A percentile compares a stretch with the other conserved stretches of the same genome.
These are phyloP conservation scores for Gastrolobium villosum DNA, from an alignment of 306 rosid genomes.

Conservation along the genomic window DNA sequence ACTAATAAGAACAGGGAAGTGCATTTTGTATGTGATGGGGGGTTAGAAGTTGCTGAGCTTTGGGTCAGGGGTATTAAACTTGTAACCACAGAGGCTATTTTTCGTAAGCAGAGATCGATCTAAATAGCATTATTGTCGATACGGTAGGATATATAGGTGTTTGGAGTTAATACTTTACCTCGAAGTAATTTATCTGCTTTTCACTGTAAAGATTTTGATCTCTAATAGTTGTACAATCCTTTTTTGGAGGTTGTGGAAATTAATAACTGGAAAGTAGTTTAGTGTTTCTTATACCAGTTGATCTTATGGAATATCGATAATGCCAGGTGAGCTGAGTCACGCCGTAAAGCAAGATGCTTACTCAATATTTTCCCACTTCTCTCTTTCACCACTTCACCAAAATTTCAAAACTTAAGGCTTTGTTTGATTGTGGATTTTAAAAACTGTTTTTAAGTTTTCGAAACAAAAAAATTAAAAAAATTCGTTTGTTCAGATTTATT, in stretches of 20 bases:
- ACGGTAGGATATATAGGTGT: constrained; percentile 57
- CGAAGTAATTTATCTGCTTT: constrained; percentile 61
- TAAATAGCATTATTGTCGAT: constrained; percentile 38
- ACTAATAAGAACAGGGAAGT: constrained; percentile 77
- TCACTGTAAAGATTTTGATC: constrained; percentile 59
- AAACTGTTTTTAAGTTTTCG: no score
- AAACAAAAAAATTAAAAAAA: no score
- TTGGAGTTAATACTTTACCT: constrained; percentile 69
- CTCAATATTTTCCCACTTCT: no score
- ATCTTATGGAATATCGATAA: no score
- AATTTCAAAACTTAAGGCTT: no score
- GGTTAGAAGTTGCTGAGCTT: constrained; percentile 75
- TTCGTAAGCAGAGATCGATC: constrained; percentile 41
- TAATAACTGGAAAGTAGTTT: neutral
- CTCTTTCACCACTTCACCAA: no score
- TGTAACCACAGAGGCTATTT: constrained; percentile 65
- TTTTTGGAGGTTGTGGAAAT: neutral
- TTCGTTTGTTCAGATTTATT: no score
- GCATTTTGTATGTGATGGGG: constrained; percentile 87
- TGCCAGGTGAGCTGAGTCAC: no score
- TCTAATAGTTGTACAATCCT: constrained; percentile 31
- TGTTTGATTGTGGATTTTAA: no score
- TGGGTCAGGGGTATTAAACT: constrained; percentile 95
- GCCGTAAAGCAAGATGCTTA: no score
- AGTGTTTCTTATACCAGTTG: neutral